Evolutionary conservation across 176 grass and related monocot species (phyloP).

Genomic region (Eleusine indica): DNA sequence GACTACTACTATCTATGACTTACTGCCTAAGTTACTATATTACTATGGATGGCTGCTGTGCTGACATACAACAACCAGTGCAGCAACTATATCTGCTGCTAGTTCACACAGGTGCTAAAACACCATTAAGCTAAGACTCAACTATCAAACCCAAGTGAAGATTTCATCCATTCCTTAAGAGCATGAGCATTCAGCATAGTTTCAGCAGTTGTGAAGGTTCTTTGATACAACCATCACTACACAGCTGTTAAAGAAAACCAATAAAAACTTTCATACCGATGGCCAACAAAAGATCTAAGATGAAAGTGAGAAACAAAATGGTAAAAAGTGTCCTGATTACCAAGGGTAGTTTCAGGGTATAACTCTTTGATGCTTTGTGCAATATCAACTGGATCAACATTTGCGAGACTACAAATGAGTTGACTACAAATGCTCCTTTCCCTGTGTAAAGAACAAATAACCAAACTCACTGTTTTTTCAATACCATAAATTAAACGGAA

Average conservation of each 20-base stretch:
- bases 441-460: too few relatives aligned
- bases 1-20: too few relatives aligned
- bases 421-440: too few relatives aligned
- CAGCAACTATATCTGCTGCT: too few relatives aligned
- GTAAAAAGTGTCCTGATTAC: conserved; percentile 42
- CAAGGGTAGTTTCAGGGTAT: conserved; percentile 92
- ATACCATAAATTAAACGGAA: too few relatives aligned
- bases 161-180: conserved; percentile 89
- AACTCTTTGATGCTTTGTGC: conserved; percentile 90
- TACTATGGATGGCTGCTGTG: too few relatives aligned
- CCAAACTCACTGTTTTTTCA: too few relatives aligned
- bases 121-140: too few relatives aligned
- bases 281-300: conserved; percentile 10
- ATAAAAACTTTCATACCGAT: conserved; percentile 27
- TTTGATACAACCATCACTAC: conserved; percentile 98
- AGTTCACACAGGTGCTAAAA: too few relatives aligned
- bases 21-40: too few relatives aligned
- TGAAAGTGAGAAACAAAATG: neutral
- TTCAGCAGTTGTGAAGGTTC: conserved; percentile 98
- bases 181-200: conserved; percentile 99
- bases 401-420: conserved; percentile 72
- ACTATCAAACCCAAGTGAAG: conserved; percentile 80
- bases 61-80: too few relatives aligned
- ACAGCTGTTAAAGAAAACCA: neutral
- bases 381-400: conserved; percentile 99